Percentiles rank a stretch among this genome's conserved stretches.
These are phyloP conservation scores for Trichoderma pleuroti DNA, from an alignment of 2,329 filamentous ascomycete genomes.

Conservation along the genomic window DNA sequence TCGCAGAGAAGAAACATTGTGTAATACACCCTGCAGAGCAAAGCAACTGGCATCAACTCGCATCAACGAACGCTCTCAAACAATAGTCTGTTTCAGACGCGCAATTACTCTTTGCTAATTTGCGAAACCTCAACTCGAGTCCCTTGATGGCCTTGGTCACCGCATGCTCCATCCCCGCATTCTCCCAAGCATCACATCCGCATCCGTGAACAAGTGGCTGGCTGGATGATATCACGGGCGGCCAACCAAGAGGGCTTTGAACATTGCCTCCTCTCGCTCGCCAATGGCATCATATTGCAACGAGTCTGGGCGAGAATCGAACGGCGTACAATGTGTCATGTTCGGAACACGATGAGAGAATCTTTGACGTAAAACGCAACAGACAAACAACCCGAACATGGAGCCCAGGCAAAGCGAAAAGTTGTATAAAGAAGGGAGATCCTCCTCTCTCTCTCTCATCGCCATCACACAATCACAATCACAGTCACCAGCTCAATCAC, in stretches of 20 bases:
- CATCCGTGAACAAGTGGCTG: not conserved
- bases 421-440: not conserved
- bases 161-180: not conserved
- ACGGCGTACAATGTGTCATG: not conserved
- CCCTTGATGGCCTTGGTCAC: not conserved
- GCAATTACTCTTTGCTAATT: not conserved
- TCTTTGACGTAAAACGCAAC: not conserved
- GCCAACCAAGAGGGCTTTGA: not conserved
- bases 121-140: not conserved
- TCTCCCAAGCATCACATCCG: not conserved
- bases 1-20: not conserved
- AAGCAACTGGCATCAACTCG: not conserved
- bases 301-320: not conserved
- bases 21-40: not conserved
- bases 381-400: not conserved
- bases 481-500: not conserved
- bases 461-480: not conserved
- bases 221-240: not conserved
- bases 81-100: not conserved
- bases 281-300: not conserved
- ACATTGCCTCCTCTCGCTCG: not conserved
- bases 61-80: not conserved
- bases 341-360: not conserved
- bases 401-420: not conserved
- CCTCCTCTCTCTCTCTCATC: not conserved